Evolutionary conservation across 2,329 filamentous ascomycete species (phyloP).

Genomic region (Rutstroemia sp.): DNA sequence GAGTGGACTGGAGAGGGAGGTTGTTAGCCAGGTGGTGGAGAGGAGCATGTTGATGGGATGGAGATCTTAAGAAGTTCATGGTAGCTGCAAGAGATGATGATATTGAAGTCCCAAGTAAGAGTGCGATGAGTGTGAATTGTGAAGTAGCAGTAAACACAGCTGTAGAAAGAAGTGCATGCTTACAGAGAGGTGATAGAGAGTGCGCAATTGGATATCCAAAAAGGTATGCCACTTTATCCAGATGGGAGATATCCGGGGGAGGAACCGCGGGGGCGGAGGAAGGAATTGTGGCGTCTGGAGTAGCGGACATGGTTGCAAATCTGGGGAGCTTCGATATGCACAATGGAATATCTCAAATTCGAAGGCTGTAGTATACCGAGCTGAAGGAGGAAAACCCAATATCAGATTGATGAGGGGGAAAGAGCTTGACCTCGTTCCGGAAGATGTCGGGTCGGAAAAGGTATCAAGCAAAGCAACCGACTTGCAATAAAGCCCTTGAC

Average conservation of each 20-base stretch:
- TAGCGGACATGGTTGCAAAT: constrained; percentile 6
- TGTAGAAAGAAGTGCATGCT: neutral
- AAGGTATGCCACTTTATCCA: constrained; percentile 36
- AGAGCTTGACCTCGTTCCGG: neutral
- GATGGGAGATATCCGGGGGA: constrained; percentile 15
- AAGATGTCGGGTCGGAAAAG: neutral
- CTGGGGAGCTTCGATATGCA: no score
- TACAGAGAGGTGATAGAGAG: constrained; percentile 37
- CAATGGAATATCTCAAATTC: no score
- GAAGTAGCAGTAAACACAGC: no score
- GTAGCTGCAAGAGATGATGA: neutral
- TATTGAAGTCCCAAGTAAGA: neutral
- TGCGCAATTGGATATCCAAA: constrained; percentile 50
- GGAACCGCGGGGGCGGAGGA: constrained; percentile 13
- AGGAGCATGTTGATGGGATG: neutral
- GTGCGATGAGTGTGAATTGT: neutral
- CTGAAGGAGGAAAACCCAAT: neutral
- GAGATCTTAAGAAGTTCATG: neutral
- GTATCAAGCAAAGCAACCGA: neutral
- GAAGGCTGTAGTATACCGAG: neutral
- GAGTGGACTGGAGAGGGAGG: constrained; percentile 41
- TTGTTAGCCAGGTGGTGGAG: neutral
- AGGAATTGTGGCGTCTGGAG: neutral
- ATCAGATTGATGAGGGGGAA: no score
- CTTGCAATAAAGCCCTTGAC: neutral